phyloP scores from a whole-genome alignment of 2,329 filamentous ascomycete species.

The Colletotrichum costaricense region DNA sequence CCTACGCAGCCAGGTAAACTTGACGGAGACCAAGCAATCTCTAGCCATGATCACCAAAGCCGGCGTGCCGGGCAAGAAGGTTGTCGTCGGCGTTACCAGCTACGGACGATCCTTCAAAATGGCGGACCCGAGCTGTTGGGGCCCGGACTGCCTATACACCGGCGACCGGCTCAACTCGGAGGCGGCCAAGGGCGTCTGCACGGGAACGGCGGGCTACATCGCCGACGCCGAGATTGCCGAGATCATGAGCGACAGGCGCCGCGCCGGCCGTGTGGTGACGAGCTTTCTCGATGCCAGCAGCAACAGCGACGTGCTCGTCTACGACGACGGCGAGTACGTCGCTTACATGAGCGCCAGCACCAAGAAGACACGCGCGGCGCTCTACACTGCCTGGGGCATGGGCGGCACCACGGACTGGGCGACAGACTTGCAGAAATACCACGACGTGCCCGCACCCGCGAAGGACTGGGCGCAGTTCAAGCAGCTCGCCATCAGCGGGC shows the following conservation, averaged over 20 bases:
- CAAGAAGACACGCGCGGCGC: slow-evolving; percentile 17
- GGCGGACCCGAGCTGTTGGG: slow-evolving; percentile 9
- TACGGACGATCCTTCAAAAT: not conserved
- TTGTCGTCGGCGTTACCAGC: not conserved
- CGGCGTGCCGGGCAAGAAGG: not conserved
- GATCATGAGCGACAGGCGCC: slow-evolving; percentile 25
- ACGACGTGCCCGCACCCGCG: not conserved
- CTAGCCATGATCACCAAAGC: not conserved
- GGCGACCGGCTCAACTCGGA: slow-evolving; percentile 37
- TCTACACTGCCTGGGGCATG: slow-evolving; percentile 26
- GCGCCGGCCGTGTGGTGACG: slow-evolving; percentile 25
- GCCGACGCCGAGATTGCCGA: slow-evolving; percentile 44
- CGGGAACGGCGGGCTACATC: slow-evolving; percentile 44
- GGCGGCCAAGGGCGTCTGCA: slow-evolving; percentile 43
- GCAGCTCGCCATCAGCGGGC: slow-evolving; percentile 2
- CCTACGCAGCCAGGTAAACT: slow-evolving; percentile 48
- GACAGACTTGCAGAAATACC: slow-evolving; percentile 34
- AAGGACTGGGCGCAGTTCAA: slow-evolving; percentile 35
- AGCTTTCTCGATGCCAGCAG: slow-evolving; percentile 37
- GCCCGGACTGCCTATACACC: slow-evolving; percentile 40
- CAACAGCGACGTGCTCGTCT: slow-evolving; percentile 39
- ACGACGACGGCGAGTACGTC: slow-evolving; percentile 39
- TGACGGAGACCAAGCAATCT: slow-evolving; percentile 42
- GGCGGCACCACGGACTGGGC: slow-evolving; percentile 39
- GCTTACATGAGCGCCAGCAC: slow-evolving; percentile 37